Conservation (phyloP, 768 basidiomycete species). For the Mycena alexandri region DNA sequence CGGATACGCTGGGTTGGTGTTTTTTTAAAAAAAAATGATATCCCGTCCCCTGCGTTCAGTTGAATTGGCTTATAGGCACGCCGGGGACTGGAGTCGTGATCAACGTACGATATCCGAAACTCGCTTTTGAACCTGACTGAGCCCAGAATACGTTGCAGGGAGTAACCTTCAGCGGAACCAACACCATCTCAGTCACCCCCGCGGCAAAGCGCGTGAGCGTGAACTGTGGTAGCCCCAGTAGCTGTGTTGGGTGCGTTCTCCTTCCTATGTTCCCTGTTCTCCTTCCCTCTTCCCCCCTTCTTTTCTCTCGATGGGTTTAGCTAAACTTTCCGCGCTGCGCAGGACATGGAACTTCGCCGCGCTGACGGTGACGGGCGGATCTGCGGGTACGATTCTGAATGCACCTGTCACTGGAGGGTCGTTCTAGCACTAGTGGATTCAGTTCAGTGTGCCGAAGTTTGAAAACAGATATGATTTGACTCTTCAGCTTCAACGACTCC, state of each 20-base stretch:
- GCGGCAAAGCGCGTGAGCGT: neutral
- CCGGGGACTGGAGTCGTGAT: slow-evolving; percentile 38
- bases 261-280: slow-evolving; percentile 12
- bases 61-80: slow-evolving; percentile 16
- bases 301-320: slow-evolving; percentile 11
- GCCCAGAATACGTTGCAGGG: slow-evolving; percentile 16
- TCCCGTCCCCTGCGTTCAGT: neutral
- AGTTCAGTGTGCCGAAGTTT: slow-evolving; percentile 16
- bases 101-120: slow-evolving; percentile 20
- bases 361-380: slow-evolving; percentile 37
- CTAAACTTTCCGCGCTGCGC: slow-evolving; percentile 8
- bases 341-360: slow-evolving; percentile 38
- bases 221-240: neutral
- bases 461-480: slow-evolving; percentile 8
- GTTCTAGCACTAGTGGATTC: slow-evolving; percentile 25
- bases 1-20: slow-evolving; percentile 24
- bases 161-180: neutral
- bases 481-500: slow-evolving; percentile 14
- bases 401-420: slow-evolving; percentile 39
- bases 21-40: neutral
- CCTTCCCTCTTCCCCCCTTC: slow-evolving; percentile 3
- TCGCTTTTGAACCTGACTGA: neutral
- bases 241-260: slow-evolving; percentile 20
- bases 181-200: neutral
- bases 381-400: slow-evolving; percentile 32